Evolutionary conservation across 768 basidiomycete species (phyloP).

Genomic region (Kwoniella shandongensis): DNA sequence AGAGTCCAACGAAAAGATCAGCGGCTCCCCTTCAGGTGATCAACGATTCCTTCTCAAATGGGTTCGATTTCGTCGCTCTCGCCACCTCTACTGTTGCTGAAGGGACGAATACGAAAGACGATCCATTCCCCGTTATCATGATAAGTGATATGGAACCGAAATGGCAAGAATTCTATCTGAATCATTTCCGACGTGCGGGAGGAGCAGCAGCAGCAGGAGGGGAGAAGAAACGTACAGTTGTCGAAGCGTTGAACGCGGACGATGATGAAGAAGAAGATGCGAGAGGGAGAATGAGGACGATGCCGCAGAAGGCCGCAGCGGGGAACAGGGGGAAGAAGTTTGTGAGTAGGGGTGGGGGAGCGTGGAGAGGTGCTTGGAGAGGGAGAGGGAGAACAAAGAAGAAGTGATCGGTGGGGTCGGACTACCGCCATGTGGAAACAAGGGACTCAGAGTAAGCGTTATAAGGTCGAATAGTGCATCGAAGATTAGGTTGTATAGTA

Average conservation of each 20-base stretch:
- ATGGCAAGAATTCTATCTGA: constrained; percentile 35
- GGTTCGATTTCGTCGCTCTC: background rate
- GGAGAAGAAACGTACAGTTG: background rate
- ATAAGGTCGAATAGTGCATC: background rate
- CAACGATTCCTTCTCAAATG: background rate
- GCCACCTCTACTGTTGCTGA: background rate
- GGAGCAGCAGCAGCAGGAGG: constrained; percentile 3
- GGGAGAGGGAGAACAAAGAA: constrained; percentile 16
- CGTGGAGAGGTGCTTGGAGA: constrained; percentile 8
- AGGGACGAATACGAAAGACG: background rate
- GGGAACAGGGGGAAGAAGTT: constrained; percentile 1
- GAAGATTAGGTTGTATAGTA: too few relatives aligned
- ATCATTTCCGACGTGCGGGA: constrained; percentile 43
- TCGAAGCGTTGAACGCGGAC: background rate
- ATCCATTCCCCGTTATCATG: constrained; percentile 6
- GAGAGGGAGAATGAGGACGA: background rate
- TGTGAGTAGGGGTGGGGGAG: constrained; percentile 4
- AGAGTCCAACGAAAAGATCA: background rate
- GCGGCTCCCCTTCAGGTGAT: background rate
- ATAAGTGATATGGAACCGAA: constrained; percentile 6
- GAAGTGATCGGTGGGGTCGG: too few relatives aligned
- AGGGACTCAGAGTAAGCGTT: constrained; percentile 12
- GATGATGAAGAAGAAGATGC: constrained; percentile 6
- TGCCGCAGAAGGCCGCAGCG: background rate
- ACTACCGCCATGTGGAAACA: too few relatives aligned